phyloP scores from a whole-genome alignment of 2,329 filamentous ascomycete genomes.

The Phaeophleospora eucalypticola region DNA sequence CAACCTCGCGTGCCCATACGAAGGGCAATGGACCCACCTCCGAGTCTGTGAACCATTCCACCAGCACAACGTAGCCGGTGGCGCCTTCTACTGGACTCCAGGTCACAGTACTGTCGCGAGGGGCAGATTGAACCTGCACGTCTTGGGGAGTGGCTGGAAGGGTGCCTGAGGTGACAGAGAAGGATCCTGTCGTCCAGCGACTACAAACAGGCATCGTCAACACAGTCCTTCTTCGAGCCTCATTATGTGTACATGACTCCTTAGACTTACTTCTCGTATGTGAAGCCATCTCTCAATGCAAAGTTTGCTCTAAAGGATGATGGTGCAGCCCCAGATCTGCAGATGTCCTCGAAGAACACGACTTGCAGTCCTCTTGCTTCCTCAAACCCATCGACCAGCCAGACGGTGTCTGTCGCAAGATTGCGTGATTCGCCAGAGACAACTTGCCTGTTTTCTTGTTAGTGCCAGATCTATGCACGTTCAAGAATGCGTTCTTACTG shows the following conservation, averaged over 20 bases:
- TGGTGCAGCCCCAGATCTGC: background rate
- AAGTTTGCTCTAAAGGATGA: background rate
- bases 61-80: conserved; percentile 4
- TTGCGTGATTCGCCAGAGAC: background rate
- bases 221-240: background rate
- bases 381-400: background rate
- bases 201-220: background rate
- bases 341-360: conserved; percentile 3
- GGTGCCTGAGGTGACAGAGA: background rate
- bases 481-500: background rate
- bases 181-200: conserved; percentile 1
- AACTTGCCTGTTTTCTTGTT: background rate
- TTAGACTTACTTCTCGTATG: conserved; percentile 2
- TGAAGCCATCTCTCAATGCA: conserved; percentile 1
- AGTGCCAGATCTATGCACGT: background rate
- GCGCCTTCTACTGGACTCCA: conserved; percentile 4
- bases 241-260: background rate
- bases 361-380: background rate
- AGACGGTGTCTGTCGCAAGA: conserved; percentile 1
- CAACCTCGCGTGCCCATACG: too few species aligned
- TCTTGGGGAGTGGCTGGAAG: background rate
- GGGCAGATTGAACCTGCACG: background rate
- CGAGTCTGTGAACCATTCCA: conserved; percentile 1
- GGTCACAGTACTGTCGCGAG: conserved; percentile 1
- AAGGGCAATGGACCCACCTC: conserved; percentile 1